phyloP scores from a whole-genome alignment of 2,329 filamentous ascomycete genomes.

The Xylaria sp. region DNA sequence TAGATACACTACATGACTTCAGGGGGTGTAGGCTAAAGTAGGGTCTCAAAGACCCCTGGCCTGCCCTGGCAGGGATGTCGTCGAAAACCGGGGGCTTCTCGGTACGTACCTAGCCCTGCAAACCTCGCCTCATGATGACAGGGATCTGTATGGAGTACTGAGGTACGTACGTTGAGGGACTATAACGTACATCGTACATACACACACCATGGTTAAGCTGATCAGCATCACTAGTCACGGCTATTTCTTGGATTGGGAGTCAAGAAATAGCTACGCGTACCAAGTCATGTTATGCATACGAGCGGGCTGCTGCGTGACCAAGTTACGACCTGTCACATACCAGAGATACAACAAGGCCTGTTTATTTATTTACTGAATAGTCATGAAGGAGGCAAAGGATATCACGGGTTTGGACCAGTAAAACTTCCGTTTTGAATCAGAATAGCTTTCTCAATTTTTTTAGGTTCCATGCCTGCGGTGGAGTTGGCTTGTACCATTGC shows the following conservation, averaged over 20 bases:
- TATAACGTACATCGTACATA: constrained; percentile 9
- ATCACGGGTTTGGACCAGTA: neutral
- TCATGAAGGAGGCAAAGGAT: neutral
- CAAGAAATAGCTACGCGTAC: neutral
- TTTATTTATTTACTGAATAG: neutral
- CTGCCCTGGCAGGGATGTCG: constrained; percentile 20
- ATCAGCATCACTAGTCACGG: constrained; percentile 24
- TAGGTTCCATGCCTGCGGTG: constrained; percentile 2
- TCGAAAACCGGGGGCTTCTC: constrained; percentile 4
- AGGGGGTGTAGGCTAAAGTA: constrained; percentile 1
- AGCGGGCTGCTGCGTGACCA: neutral
- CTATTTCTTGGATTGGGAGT: constrained; percentile 17
- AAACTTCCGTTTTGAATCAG: constrained; percentile 1
- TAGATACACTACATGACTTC: neutral
- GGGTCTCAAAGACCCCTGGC: constrained; percentile 22
- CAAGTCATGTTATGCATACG: neutral
- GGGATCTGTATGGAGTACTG: constrained; percentile 12
- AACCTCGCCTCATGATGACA: constrained; percentile 28
- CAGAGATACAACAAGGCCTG: neutral
- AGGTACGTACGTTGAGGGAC: neutral
- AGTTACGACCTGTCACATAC: neutral
- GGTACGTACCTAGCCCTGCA: constrained; percentile 21
- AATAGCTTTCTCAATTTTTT: constrained; percentile 31
- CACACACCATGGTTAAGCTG: constrained; percentile 13
- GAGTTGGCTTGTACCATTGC: constrained; percentile 8